Percentiles rank a stretch among this genome's conserved stretches.
Evolutionary conservation across 2,329 filamentous ascomycete genomes (phyloP).

Genomic region (Didymella segeticola): DNA sequence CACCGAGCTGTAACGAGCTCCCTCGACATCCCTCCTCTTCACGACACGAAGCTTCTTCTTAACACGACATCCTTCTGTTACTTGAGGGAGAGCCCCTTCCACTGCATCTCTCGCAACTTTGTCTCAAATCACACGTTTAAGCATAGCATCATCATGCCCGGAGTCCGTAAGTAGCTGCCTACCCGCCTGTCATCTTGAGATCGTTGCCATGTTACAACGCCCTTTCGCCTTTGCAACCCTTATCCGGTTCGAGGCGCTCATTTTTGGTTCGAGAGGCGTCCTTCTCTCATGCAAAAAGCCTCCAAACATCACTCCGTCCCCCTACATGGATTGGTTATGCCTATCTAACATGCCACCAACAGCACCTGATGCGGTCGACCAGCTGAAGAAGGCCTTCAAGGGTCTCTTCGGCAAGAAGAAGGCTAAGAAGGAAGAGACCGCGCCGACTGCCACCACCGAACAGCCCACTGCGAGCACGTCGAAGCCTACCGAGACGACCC

Average conservation of each 20-base stretch:
- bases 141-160: conserved; percentile 41
- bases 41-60: background rate
- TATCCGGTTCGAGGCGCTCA: background rate
- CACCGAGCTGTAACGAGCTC: conserved; percentile 2
- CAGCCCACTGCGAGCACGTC: conserved; percentile 31
- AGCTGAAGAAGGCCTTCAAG: conserved; percentile 49
- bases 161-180: conserved; percentile 47
- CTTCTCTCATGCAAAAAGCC: background rate
- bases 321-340: background rate
- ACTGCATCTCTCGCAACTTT: background rate
- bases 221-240: background rate
- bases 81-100: background rate
- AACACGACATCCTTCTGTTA: background rate
- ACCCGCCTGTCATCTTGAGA: conserved; percentile 1
- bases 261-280: background rate
- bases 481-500: conserved; percentile 45
- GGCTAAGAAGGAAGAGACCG: conserved; percentile 39
- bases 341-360: conserved; percentile 3
- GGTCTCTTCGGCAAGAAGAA: conserved; percentile 46
- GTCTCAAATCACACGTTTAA: background rate
- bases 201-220: background rate
- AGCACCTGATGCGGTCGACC: conserved; percentile 47
- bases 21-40: conserved; percentile 10
- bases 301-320: background rate
- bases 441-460: conserved; percentile 35